These are phyloP conservation scores for Ogataea glucozyma DNA, from an alignment of 805 yeast genomes.

Conservation along the genomic window DNA sequence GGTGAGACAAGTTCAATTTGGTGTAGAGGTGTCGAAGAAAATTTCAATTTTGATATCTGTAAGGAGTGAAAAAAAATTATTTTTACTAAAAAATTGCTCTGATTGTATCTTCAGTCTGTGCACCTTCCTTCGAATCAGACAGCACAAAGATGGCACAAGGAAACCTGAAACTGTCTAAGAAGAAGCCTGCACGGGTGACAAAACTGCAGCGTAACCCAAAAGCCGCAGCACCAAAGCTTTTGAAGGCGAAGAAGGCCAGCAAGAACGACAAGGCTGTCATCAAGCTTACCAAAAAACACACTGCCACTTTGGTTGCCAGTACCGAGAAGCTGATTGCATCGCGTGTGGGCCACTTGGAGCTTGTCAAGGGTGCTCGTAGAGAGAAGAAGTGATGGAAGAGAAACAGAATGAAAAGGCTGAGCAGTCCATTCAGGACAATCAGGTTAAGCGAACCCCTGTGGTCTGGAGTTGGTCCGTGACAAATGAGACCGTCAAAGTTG, in stretches of 20 bases:
- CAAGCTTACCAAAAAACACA: slow-evolving; percentile 58
- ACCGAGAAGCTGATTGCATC: slow-evolving; percentile 88
- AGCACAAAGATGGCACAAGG: slow-evolving; percentile 75
- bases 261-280: slow-evolving; percentile 46
- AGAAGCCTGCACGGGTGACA: slow-evolving; percentile 54
- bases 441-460: background rate
- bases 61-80: background rate
- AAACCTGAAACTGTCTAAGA: slow-evolving; percentile 53
- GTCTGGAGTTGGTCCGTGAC: slow-evolving; percentile 28
- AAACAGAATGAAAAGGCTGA: slow-evolving; percentile 3
- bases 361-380: slow-evolving; percentile 88
- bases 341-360: slow-evolving; percentile 91
- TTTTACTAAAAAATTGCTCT: no score
- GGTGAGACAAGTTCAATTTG: background rate
- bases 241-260: slow-evolving; percentile 64
- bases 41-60: background rate
- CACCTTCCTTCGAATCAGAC: no score
- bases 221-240: slow-evolving; percentile 71
- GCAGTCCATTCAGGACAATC: background rate
- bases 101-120: no score
- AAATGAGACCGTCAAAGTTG: slow-evolving; percentile 18
- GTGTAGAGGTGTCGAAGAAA: slow-evolving; percentile 3
- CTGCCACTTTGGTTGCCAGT: slow-evolving; percentile 51
- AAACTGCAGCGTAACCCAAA: slow-evolving; percentile 66
- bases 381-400: slow-evolving; percentile 53